Conservation (phyloP, 1,139 yeast genomes). For the Saccharomyces hybrid region DNA sequence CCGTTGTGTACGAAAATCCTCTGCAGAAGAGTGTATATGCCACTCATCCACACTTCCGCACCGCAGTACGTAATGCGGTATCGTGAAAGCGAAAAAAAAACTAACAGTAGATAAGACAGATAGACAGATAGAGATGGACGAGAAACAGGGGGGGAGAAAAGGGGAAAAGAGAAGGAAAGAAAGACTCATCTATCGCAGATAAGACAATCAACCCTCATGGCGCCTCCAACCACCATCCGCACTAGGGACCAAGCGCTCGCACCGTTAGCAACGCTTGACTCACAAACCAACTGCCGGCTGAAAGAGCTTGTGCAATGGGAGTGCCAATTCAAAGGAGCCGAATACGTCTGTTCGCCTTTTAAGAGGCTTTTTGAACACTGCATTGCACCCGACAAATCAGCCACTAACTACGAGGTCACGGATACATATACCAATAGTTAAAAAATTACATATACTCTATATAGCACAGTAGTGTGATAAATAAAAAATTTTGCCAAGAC, state of each 20-base stretch:
- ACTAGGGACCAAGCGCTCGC: slow-evolving; percentile 9
- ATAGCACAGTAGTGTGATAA: neutral
- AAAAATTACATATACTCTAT: neutral
- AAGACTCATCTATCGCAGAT: neutral
- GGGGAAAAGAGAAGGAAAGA: neutral
- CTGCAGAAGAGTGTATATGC: neutral
- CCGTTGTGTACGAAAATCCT: neutral
- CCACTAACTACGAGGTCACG: slow-evolving; percentile 24
- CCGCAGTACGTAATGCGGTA: neutral
- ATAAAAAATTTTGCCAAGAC: neutral
- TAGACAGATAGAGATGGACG: neutral
- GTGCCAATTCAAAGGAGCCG: slow-evolving; percentile 8
- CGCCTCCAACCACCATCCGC: slow-evolving; percentile 15
- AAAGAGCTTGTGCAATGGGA: slow-evolving; percentile 16
- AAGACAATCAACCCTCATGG: slow-evolving; percentile 5
- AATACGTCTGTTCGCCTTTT: slow-evolving; percentile 48
- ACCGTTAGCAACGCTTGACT: slow-evolving; percentile 29
- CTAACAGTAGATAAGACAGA: neutral
- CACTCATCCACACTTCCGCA: neutral
- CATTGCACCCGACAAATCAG: slow-evolving; percentile 23
- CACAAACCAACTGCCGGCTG: slow-evolving; percentile 17
- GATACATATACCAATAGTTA: slow-evolving; percentile 16
- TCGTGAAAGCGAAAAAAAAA: neutral
- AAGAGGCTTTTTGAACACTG: slow-evolving; percentile 47
- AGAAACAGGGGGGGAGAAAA: neutral